A percentile compares a stretch with the other conserved stretches of the same genome.
These are phyloP conservation scores for Boletus patriciae DNA, from an alignment of 768 basidiomycete genomes.

Conservation along the genomic window DNA sequence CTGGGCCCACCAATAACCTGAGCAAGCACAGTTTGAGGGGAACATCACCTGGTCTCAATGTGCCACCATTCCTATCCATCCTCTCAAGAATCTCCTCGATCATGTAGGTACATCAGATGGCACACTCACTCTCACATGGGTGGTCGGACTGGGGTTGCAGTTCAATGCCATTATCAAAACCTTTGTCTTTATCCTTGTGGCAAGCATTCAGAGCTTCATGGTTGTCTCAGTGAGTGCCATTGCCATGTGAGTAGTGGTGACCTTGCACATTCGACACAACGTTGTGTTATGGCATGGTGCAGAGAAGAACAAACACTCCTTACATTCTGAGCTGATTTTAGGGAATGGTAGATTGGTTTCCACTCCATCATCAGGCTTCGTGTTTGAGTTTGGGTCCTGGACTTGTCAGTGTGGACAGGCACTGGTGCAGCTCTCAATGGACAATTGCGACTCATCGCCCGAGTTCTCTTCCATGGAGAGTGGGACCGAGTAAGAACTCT, in stretches of 20 bases:
- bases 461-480: neutral
- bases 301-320: constrained; percentile 81
- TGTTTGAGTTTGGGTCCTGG: neutral
- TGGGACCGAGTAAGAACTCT: constrained; percentile 14
- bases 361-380: constrained; percentile 30
- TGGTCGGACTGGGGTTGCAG: neutral
- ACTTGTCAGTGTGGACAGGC: neutral
- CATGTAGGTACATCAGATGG: constrained; percentile 6
- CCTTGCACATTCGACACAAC: constrained; percentile 63
- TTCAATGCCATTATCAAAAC: constrained; percentile 14
- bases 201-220: neutral
- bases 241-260: constrained; percentile 41
- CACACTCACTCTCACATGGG: constrained; percentile 1
- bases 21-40: constrained; percentile 89
- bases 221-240: constrained; percentile 40
- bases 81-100: constrained; percentile 29
- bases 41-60: constrained; percentile 35
- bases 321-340: constrained; percentile 71
- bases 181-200: constrained; percentile 15
- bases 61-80: constrained; percentile 27
- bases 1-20: constrained; percentile 86
- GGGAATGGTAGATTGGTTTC: constrained; percentile 61
- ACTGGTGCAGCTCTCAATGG: neutral
- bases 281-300: constrained; percentile 71
- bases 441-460: neutral